Percentiles rank a stretch among this genome's conserved stretches.
phyloP scores from a whole-genome alignment of 176 grass and related monocot species.

The Hordeum marinum region DNA sequence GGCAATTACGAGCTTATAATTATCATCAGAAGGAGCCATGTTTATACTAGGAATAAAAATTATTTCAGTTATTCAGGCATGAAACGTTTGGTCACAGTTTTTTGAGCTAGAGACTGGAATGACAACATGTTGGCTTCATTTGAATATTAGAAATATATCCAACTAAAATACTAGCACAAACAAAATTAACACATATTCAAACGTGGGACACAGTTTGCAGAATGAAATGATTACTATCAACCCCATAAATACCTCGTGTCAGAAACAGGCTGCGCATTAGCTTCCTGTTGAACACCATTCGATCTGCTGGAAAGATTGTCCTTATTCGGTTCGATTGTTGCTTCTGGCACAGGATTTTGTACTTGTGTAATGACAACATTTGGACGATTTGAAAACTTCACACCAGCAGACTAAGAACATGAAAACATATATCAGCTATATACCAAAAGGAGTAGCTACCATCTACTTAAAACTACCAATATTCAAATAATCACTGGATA shows the following conservation, averaged over 20 bases:
- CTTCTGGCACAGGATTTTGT: conserved; percentile 40
- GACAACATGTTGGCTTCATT: neutral
- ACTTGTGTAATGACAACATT: conserved; percentile 45
- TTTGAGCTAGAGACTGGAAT: neutral
- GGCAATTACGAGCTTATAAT: neutral
- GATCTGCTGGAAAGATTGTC: conserved; percentile 36
- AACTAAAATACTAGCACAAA: neutral
- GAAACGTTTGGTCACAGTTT: neutral
- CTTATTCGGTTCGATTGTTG: conserved; percentile 19
- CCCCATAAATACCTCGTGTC: conserved; percentile 59
- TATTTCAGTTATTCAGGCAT: neutral
- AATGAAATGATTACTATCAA: neutral
- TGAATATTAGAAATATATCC: neutral
- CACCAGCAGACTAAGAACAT: conserved; percentile 55
- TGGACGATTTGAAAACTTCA: conserved; percentile 63
- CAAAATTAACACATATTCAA: neutral
- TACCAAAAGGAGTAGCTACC: conserved; percentile 2
- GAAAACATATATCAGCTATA: conserved; percentile 34
- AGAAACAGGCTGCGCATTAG: conserved; percentile 30
- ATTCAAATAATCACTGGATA: neutral
- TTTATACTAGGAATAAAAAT: neutral
- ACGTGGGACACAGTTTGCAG: neutral
- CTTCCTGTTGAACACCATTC: conserved; percentile 47
- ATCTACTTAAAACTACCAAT: conserved; percentile 8
- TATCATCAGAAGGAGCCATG: neutral